Conservation (phyloP, 2,329 filamentous ascomycete genomes). For the Fusarium sp. region DNA sequence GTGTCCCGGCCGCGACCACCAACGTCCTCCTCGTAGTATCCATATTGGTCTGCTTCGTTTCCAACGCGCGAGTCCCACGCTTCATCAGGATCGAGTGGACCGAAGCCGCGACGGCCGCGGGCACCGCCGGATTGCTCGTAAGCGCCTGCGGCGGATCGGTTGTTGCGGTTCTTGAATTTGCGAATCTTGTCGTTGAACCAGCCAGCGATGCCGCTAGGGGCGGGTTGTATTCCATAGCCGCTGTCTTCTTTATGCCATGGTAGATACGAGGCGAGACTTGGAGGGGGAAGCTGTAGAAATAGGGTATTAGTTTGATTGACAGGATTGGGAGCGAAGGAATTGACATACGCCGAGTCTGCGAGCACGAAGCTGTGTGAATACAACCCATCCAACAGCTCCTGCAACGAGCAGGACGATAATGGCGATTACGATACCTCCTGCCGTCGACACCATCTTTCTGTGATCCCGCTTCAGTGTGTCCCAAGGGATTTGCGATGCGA, state of each 20-base stretch:
- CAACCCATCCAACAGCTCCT: constrained; percentile 71
- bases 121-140: constrained; percentile 70
- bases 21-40: constrained; percentile 74
- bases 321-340: not conserved
- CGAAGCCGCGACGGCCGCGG: constrained; percentile 66
- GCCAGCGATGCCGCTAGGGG: constrained; percentile 71
- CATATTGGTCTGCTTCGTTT: constrained; percentile 73
- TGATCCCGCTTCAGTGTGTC: constrained; percentile 3
- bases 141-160: constrained; percentile 73
- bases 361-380: constrained; percentile 78
- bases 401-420: constrained; percentile 69
- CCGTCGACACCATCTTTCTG: constrained; percentile 63
- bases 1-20: constrained; percentile 48
- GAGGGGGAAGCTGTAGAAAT: constrained; percentile 70
- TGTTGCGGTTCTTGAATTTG: constrained; percentile 71
- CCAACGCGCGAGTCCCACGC: constrained; percentile 87
- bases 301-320: constrained; percentile 12
- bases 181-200: constrained; percentile 77
- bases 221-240: constrained; percentile 61
- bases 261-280: constrained; percentile 73
- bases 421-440: constrained; percentile 78
- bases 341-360: constrained; percentile 72
- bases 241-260: constrained; percentile 69
- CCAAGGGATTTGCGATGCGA: constrained; percentile 9
- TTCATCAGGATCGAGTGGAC: constrained; percentile 81